These are phyloP conservation scores for Thymus mandschuricus DNA, from an alignment of 257 asterid species.

Conservation along the genomic window DNA sequence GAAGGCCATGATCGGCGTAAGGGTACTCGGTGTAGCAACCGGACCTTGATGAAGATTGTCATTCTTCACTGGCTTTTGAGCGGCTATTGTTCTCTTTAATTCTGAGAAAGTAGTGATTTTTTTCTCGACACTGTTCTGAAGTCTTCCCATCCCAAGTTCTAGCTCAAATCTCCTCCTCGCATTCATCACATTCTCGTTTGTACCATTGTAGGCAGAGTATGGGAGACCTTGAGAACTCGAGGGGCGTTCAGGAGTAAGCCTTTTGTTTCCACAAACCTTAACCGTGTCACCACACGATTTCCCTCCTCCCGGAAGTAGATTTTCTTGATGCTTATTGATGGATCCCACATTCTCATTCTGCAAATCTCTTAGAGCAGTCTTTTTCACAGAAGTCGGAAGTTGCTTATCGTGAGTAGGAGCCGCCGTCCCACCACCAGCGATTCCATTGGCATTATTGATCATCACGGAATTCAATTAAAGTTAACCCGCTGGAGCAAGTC, in stretches of 20 bases:
- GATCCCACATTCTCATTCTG: conserved; percentile 69
- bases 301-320: conserved; percentile 46
- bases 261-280: conserved; percentile 75
- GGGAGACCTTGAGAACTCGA: conserved; percentile 55
- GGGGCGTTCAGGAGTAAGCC: conserved; percentile 83
- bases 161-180: conserved; percentile 87
- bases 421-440: conserved; percentile 41
- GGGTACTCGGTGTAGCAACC: conserved; percentile 40
- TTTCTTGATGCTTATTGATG: conserved; percentile 51
- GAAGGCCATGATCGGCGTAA: conserved; percentile 42
- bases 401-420: conserved; percentile 59
- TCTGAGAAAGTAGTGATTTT: conserved; percentile 50
- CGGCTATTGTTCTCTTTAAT: conserved; percentile 39
- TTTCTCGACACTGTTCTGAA: conserved; percentile 53
- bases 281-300: conserved; percentile 53
- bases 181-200: conserved; percentile 78
- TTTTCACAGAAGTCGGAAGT: conserved; percentile 46
- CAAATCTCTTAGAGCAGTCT: conserved; percentile 85
- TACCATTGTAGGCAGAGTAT: conserved; percentile 48
- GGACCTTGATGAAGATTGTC: conserved; percentile 40
- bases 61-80: conserved; percentile 50
- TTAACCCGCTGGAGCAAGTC: conserved; percentile 20
- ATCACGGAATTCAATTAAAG: conserved; percentile 43
- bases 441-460: conserved; percentile 56
- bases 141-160: conserved; percentile 82